Base-by-base conservation (phyloP, 768 basidiomycete genomes). In the Strobilomyces dryophilus region DNA sequence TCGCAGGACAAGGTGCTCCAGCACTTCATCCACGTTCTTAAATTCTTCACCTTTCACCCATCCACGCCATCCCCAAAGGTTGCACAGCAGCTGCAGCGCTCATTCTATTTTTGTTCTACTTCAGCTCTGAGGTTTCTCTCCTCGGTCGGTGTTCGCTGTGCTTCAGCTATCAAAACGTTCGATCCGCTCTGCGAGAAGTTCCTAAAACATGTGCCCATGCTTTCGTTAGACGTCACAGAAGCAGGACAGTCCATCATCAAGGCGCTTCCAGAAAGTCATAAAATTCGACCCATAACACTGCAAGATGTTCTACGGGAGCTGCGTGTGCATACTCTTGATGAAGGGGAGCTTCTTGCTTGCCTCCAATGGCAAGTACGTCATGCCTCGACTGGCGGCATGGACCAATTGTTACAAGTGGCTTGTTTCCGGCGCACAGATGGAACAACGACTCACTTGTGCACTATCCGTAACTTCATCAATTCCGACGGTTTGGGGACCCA, bases 41-140 rank as follows among this genome's bases (percentile, higher is more conserved):
- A 43, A 39, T 58, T 58, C 29, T 58, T 58, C 21, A 49, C 48
- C 0, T 58, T 58, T 36, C 47, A 52, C 8, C 32, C n/a, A 15
- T 56, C 54, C n/a, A 95, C 95, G 0, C 94, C 94, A 0, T 91
- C 88, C 0, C 63, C 81, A 1, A 80, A 88, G 39, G 89, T 98
- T n/a, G 84, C 89, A 0, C 70, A 68, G 14, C 66, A 81, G 21
- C 77, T 95, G 49, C 84, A 89, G 62, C 69, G 76, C 1, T 83
- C 87, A 2, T 97, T 97, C 72, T 97, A 93, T 67, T 68, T 74
- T 0, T 90, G 86, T 55, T 74, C 77, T 9, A 53, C 68, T 1
- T 71, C 69, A n/a, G 69, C 75, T 1, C 79, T 95, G 62, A 80
- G 84, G 0, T 73, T 98, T 32, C 77, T 95, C 20, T 89, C 92